Percentiles rank a stretch among this genome's conserved stretches.
Evolutionary conservation across 1,139 yeast genomes (phyloP).

Genomic region (Scheffersomyces cryptocercus): DNA sequence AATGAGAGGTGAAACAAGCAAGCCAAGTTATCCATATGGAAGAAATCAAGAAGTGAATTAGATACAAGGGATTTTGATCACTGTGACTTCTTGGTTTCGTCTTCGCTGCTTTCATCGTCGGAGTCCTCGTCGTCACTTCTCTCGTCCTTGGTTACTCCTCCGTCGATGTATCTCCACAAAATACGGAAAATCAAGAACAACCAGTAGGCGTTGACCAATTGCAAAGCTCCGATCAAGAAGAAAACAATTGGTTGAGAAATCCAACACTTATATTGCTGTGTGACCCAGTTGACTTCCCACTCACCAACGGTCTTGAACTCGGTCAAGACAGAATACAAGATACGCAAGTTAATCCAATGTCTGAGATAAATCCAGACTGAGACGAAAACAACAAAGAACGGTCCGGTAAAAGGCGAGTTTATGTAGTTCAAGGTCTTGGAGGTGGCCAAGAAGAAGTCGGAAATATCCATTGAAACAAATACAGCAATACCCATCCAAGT

Average conservation of each 20-base stretch:
- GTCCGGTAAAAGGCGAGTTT: constrained; percentile 62
- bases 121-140: constrained; percentile 87
- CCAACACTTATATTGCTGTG: constrained; percentile 95
- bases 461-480: constrained; percentile 92
- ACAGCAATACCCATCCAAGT: constrained; percentile 93
- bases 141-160: constrained; percentile 71
- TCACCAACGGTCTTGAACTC: constrained; percentile 86
- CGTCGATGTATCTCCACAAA: constrained; percentile 59
- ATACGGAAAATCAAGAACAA: constrained; percentile 78
- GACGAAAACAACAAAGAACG: constrained; percentile 70
- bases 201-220: constrained; percentile 87
- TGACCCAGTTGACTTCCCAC: constrained; percentile 79
- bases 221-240: constrained; percentile 72
- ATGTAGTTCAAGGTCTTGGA: constrained; percentile 86
- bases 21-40: no score
- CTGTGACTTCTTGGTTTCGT: constrained; percentile 25
- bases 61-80: constrained; percentile 2
- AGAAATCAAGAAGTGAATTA: not conserved
- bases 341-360: constrained; percentile 77
- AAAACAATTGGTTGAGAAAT: constrained; percentile 91
- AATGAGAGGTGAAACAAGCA: no score
- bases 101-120: constrained; percentile 36
- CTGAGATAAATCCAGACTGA: constrained; percentile 83
- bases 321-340: constrained; percentile 85
- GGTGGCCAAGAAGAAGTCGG: constrained; percentile 82